Evolutionary conservation across 1,139 yeast genomes (phyloP), one percentile per base, ranked within the genome.

Genomic region (Suhomyces terraborum): DNA sequence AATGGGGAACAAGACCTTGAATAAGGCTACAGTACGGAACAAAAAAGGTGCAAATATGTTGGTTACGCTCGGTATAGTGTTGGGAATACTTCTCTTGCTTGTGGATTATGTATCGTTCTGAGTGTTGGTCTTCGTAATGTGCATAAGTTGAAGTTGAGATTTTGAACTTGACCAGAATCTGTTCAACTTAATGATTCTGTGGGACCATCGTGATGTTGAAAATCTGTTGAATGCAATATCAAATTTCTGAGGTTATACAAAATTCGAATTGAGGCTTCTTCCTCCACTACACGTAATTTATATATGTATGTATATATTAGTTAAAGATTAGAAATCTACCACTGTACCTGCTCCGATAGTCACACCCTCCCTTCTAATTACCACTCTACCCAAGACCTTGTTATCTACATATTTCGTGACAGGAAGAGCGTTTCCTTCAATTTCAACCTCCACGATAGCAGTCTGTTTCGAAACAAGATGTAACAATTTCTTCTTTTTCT

Each of bases 321-420:
- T 35, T 12, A 18, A 30, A 20, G 30, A 21, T 17, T 35, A 36
- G 35, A 36, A 42, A 16, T 44, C 51, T 13, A 50, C 49, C 3
- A 83, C 81, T 2, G 71, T 73, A 21, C 98, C 98, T 0, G 97
- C 96, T 8, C 95, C 98, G 36, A 93, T 77, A 0, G 97, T 88
- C 21, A 71, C 58, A 2, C 98, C 97, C 52, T 88, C 96, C 53
- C 84, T 80, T 56, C 98, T 80, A 33, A 93, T 64, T 6, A 94
- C 93, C 18, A 93, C 70, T 53, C 96, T 75, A 2, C 97, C 96
- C 35, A 93, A 66, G 29, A 79, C 79, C 51, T 74, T 75, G 56
- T 82, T 81, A 35, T 82, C 79, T 9, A 65, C 66, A 52, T 75
- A 84, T 17, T 73, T 70, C 22, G 88, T 73, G 36, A 88, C 56